Evolutionary conservation across 73 alveolate genomes (phyloP).

Genomic region (Tetrahymena malaccensis): DNA sequence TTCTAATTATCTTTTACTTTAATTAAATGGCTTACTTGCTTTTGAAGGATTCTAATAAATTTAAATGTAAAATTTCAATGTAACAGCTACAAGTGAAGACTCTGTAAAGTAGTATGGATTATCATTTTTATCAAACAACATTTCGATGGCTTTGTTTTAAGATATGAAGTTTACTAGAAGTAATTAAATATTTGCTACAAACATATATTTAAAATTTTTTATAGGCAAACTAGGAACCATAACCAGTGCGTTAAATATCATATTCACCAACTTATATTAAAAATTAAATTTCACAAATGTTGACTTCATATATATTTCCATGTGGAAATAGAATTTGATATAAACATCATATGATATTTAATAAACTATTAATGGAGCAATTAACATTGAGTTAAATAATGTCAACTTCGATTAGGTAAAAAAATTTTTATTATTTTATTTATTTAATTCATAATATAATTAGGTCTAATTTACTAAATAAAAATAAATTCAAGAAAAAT

Average conservation of each 20-base stretch:
- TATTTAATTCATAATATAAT: too few species aligned
- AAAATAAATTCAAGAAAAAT: too few species aligned
- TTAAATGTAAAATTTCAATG: not conserved
- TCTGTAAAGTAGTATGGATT: not conserved
- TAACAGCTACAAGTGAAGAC: not conserved
- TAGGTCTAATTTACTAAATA: not conserved
- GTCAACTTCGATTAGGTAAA: not conserved
- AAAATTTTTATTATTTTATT: too few species aligned
- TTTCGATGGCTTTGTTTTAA: not conserved
- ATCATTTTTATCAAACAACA: not conserved
- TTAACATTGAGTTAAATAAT: not conserved
- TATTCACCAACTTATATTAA: not conserved
- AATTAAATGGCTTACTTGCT: not conserved
- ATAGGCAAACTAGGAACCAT: not conserved
- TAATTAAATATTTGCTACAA: not conserved
- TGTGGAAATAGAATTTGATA: not conserved
- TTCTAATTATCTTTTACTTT: not conserved
- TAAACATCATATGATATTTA: not conserved
- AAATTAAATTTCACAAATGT: not conserved
- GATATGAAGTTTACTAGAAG: not conserved
- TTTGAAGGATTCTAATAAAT: not conserved
- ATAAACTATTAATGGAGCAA: not conserved
- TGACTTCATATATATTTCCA: not conserved
- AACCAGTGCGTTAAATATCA: not conserved
- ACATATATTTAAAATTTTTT: not conserved